A percentile compares a stretch with the other conserved stretches of the same genome.
These are phyloP conservation scores for Amphicarpaea edgeworthii DNA, from an alignment of 306 rosid species.

Conservation along the genomic window DNA sequence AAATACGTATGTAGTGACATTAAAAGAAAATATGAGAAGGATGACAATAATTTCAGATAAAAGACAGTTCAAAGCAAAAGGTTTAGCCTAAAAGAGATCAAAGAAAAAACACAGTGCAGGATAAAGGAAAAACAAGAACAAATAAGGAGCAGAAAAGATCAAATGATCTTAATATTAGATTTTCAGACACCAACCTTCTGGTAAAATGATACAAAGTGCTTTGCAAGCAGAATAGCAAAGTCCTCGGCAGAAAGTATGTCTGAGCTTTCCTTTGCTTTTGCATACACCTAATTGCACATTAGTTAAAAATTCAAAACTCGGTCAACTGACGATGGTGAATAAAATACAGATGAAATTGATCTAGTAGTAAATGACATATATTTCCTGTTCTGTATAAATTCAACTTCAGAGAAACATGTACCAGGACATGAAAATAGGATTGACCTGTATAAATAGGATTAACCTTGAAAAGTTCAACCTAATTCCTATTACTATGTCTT, in stretches of 20 bases:
- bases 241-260: conserved; percentile 78
- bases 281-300: conserved; percentile 74
- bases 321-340: conserved; percentile 18
- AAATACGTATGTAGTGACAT: background rate
- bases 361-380: background rate
- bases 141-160: background rate
- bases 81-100: background rate
- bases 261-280: conserved; percentile 82
- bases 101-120: background rate
- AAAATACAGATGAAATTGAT: background rate
- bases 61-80: background rate
- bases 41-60: background rate
- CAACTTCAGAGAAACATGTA: conserved; percentile 8
- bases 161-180: conserved; percentile 28
- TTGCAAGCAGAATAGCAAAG: conserved; percentile 85
- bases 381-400: conserved; percentile 32
- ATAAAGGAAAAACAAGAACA: background rate
- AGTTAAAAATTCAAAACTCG: conserved; percentile 31
- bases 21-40: conserved; percentile 7
- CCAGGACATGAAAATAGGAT: conserved; percentile 22
- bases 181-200: conserved; percentile 60
- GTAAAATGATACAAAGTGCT: conserved; percentile 82
- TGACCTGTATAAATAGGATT: background rate
- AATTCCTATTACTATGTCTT: conserved; percentile 7
- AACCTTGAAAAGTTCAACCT: conserved; percentile 9